Base-by-base conservation (phyloP, 805 yeast genomes). In the Pichia exigua region DNA sequence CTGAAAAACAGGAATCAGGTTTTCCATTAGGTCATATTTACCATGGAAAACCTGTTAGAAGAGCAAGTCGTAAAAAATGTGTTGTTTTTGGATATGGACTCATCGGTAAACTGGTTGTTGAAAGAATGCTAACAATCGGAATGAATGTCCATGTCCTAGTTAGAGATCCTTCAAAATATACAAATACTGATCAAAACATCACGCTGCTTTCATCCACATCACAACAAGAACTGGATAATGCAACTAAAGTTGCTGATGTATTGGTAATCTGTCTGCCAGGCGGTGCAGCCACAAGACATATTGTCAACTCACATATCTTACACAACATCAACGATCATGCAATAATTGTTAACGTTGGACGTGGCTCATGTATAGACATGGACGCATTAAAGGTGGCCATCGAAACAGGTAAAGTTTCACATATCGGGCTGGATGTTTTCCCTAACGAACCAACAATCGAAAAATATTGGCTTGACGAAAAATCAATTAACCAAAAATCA, bases 401-500 rank as follows among this genome's bases (percentile, higher is more conserved):
- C 49, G 72, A 81, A 51, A 58, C 73, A 9, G 88, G 87, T 0
- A 76, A 81, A 49, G 73, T 87, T 2, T 66, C 75, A 9, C 78
- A 82, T 61, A 87, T 83, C 10, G 94, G 92, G 0, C 63, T 85
- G 32, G 95, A 87, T 60, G 95, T 87, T 6, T 85, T 70, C 63
- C 81, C 77, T 53, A 64, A 77, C 24, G 95, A 87, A 65, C 87
- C 87, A 8, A 47, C 59, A 0, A 75, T 83, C 20, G 56, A 56
- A 35, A 44, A 50, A 6, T 53, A 41, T 28, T 56, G 52, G 54
- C 30, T 50, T 24, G 46, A 50, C 38, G 48, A 49, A 42, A 7
- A 18, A 11, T 10, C 13, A 9, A 42, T 24, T 5, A 46, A 50
- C 35, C 72, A 78, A 57, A 89, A 85, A 62, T 28, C 42, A 17